Conservation (phyloP, 1,284 basidiomycete species). For the Paramarasmius palmivorus region DNA sequence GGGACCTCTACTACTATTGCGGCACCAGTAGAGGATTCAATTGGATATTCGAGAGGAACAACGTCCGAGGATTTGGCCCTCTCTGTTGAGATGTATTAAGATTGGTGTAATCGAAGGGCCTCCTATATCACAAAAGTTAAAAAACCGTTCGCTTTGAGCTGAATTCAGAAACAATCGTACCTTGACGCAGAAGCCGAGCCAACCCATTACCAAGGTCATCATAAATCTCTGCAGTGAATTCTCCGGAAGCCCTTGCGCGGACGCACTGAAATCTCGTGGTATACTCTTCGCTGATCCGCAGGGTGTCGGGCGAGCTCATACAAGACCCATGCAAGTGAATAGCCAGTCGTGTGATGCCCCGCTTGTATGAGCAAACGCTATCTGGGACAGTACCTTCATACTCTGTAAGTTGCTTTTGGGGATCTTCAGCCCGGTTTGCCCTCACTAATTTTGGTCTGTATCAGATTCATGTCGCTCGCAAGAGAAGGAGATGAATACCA, state of each 20-base stretch:
- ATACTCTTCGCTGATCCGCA: conserved; percentile 21
- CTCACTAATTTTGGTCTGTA: too few species aligned
- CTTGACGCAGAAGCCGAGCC: conserved; percentile 12
- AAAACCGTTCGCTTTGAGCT: background rate
- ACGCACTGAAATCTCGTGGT: conserved; percentile 17
- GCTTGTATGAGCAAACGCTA: conserved; percentile 19
- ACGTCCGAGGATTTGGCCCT: background rate
- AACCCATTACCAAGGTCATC: conserved; percentile 16
- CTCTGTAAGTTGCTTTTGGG: conserved; percentile 15
- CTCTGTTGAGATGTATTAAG: background rate
- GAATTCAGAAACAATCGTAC: conserved; percentile 3
- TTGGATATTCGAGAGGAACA: background rate
- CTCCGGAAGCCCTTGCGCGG: background rate
- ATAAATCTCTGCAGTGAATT: background rate
- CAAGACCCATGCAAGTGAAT: conserved; percentile 23
- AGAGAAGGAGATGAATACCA: too few species aligned
- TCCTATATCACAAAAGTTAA: background rate
- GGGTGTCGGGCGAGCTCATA: conserved; percentile 25
- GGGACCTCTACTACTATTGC: background rate
- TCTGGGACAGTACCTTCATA: conserved; percentile 27
- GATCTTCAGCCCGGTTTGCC: conserved; percentile 20
- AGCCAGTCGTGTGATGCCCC: conserved; percentile 27
- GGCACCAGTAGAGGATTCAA: background rate
- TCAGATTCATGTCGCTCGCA: too few species aligned
- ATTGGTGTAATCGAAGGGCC: background rate